Conservation (phyloP, 192 early-diverging fungal genomes). For the Fimicolochytrium jonesii region DNA sequence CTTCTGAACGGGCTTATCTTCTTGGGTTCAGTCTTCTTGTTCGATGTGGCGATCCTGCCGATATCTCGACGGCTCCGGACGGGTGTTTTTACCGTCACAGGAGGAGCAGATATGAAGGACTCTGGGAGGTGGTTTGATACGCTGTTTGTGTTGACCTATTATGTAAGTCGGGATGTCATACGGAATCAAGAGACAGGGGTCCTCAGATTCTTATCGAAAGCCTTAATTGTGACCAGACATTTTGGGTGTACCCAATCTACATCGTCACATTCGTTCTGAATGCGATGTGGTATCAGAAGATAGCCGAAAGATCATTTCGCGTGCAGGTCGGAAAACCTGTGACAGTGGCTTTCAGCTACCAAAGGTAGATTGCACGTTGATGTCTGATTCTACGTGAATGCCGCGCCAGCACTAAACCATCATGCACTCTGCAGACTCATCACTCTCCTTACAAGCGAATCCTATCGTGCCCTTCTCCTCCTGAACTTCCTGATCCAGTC, state of each 20-base stretch:
- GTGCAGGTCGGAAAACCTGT: conserved; percentile 41
- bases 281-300: conserved; percentile 52
- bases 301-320: conserved; percentile 46
- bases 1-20: conserved; percentile 51
- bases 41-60: conserved; percentile 25
- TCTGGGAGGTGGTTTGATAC: background rate
- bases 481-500: conserved; percentile 39
- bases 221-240: no score
- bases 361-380: conserved; percentile 9
- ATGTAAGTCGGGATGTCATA: conserved; percentile 3
- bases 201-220: no score
- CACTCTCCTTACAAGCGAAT: conserved; percentile 34
- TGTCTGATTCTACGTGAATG: background rate
- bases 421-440: conserved; percentile 20
- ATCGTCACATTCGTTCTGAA: conserved; percentile 47
- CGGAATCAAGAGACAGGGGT: background rate
- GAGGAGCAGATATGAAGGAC: background rate
- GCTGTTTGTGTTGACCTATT: conserved; percentile 4
- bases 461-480: conserved; percentile 44
- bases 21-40: conserved; percentile 48
- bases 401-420: background rate
- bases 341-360: conserved; percentile 26
- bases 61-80: conserved; percentile 3
- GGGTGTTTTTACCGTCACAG: background rate
- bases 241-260: conserved; percentile 60